Evolutionary conservation across 768 basidiomycete species (phyloP).

Genomic region (Polyporus arcularius): DNA sequence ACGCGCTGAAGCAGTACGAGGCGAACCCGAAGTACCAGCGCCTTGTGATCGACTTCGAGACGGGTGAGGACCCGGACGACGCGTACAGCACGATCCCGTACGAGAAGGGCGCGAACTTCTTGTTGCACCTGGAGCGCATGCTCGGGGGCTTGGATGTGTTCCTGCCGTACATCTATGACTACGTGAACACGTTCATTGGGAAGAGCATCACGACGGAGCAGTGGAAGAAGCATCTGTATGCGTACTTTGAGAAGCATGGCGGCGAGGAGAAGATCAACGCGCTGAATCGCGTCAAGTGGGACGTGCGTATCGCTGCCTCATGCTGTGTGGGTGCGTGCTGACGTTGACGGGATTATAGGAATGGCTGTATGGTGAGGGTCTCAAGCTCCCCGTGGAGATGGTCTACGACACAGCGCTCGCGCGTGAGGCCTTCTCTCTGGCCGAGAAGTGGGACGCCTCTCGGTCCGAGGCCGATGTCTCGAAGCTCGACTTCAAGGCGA

Average conservation of each 20-base stretch:
- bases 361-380: conserved; percentile 84
- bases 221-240: conserved; percentile 81
- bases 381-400: conserved; percentile 69
- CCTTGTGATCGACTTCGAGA: conserved; percentile 72
- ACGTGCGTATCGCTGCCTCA: conserved; percentile 46
- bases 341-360: conserved; percentile 39
- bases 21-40: conserved; percentile 74
- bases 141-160: conserved; percentile 85
- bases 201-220: conserved; percentile 81
- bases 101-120: conserved; percentile 87
- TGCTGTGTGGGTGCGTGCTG: not conserved
- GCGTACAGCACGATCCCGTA: conserved; percentile 79
- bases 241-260: conserved; percentile 62
- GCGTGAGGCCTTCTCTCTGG: conserved; percentile 67
- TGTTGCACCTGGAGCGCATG: conserved; percentile 76
- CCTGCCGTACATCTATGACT: conserved; percentile 81
- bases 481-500: conserved; percentile 52
- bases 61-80: conserved; percentile 77
- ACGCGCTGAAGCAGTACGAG: conserved; percentile 64
- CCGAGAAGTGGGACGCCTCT: conserved; percentile 71
- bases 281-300: conserved; percentile 75
- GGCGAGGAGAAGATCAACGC: conserved; percentile 61
- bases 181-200: conserved; percentile 79
- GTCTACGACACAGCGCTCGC: conserved; percentile 77
- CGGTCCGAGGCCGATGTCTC: conserved; percentile 47